Evolutionary conservation across 2,329 filamentous ascomycete genomes (phyloP).

Genomic region (Xylariaceae sp.): DNA sequence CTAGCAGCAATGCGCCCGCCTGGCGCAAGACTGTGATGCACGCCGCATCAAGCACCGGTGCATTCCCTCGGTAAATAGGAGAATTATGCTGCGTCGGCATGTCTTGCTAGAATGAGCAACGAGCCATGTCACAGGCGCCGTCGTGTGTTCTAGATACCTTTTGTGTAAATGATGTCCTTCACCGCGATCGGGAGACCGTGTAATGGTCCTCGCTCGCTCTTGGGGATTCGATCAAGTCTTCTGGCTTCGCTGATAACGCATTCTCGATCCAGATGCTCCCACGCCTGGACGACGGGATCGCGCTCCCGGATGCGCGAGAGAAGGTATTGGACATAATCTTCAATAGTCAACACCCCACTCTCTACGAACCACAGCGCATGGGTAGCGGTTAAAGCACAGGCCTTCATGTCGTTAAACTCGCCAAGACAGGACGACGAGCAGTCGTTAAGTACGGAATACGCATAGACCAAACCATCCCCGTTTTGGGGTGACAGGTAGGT

Average conservation of each 20-base stretch:
- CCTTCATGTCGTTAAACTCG: constrained; percentile 22
- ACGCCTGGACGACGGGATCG: constrained; percentile 41
- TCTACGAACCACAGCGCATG: constrained; percentile 37
- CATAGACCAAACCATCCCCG: too few species aligned
- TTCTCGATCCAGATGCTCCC: constrained; percentile 40
- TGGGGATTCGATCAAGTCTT: constrained; percentile 42
- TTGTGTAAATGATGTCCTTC: constrained; percentile 52
- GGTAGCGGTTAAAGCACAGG: constrained; percentile 40
- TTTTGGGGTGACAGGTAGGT: too few species aligned
- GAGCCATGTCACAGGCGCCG: background rate
- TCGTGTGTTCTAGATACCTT: constrained; percentile 31
- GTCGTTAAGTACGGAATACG: too few species aligned
- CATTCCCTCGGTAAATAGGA: constrained; percentile 45
- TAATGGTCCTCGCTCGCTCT: constrained; percentile 42
- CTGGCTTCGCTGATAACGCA: constrained; percentile 44
- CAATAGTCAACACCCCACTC: constrained; percentile 41
- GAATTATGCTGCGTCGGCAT: constrained; percentile 52
- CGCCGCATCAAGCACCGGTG: constrained; percentile 46
- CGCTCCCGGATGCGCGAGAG: constrained; percentile 38
- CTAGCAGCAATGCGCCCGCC: constrained; percentile 53
- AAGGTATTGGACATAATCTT: constrained; percentile 42
- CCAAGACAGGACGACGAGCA: background rate
- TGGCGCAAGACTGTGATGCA: constrained; percentile 47
- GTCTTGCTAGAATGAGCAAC: constrained; percentile 29
- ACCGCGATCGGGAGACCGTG: constrained; percentile 50